These are phyloP conservation scores for Candida chilensis DNA, from an alignment of 805 yeast genomes.

Conservation along the genomic window DNA sequence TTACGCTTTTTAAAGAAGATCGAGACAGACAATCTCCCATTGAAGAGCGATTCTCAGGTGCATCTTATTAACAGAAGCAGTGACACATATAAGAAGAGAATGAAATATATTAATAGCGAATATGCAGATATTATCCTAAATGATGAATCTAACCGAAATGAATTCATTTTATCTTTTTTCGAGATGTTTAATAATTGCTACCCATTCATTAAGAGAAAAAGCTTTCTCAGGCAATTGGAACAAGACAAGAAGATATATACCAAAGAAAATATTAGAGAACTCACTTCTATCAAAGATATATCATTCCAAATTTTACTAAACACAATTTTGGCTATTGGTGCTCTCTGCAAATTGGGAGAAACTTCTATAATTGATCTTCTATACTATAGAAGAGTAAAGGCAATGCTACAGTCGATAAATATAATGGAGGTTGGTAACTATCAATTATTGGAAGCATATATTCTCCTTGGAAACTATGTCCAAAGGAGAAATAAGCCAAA, in stretches of 20 bases:
- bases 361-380: constrained; percentile 39
- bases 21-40: neutral
- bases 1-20: constrained; percentile 2
- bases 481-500: constrained; percentile 60
- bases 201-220: constrained; percentile 50
- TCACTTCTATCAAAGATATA: constrained; percentile 1
- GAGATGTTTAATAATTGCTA: constrained; percentile 50
- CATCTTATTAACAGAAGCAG: neutral
- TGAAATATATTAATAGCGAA: constrained; percentile 1
- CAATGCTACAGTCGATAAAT: constrained; percentile 22
- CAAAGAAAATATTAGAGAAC: constrained; percentile 15
- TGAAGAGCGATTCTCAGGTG: neutral
- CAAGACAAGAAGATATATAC: constrained; percentile 29
- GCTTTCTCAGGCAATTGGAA: constrained; percentile 38
- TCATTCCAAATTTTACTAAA: constrained; percentile 45
- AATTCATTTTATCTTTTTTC: constrained; percentile 42
- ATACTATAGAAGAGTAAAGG: constrained; percentile 47
- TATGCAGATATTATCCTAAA: constrained; percentile 1
- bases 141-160: constrained; percentile 6
- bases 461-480: constrained; percentile 48
- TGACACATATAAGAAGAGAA: neutral
- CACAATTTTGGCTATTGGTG: constrained; percentile 56
- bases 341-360: constrained; percentile 58
- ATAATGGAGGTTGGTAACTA: constrained; percentile 55
- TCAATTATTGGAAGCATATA: constrained; percentile 41